A percentile compares a stretch with the other conserved stretches of the same genome.
These are phyloP conservation scores for Cucumis melo DNA, from an alignment of 306 rosid genomes.

Conservation along the genomic window DNA sequence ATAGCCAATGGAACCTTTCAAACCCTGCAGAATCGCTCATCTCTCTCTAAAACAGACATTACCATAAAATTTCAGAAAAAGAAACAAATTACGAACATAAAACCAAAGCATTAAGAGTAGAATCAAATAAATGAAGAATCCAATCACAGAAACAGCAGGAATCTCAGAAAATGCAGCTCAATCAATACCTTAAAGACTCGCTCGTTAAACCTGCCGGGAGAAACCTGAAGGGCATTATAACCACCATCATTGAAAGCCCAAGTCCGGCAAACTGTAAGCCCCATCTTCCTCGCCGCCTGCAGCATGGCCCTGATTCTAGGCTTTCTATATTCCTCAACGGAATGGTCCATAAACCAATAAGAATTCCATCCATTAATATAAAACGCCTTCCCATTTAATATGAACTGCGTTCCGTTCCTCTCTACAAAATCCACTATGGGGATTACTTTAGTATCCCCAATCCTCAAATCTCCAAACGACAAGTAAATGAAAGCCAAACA, in stretches of 20 bases:
- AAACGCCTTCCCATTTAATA: constrained; percentile 54
- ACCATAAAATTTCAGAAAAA: neutral
- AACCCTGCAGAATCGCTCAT: neutral
- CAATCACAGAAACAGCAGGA: neutral
- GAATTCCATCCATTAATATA: constrained; percentile 96
- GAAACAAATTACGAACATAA: neutral
- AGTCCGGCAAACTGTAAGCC: constrained; percentile 90
- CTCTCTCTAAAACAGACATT: neutral
- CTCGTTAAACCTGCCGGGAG: constrained; percentile 80
- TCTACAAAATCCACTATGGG: constrained; percentile 43
- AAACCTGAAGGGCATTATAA: constrained; percentile 81
- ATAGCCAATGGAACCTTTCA: neutral
- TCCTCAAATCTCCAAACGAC: constrained; percentile 55
- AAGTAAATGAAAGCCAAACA: constrained; percentile 54
- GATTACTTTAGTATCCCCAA: constrained; percentile 14
- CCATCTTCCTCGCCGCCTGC: constrained; percentile 69
- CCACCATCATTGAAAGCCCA: constrained; percentile 96
- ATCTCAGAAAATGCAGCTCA: neutral
- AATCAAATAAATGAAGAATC: neutral
- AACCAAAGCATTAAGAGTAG: neutral
- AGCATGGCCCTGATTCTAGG: constrained; percentile 55
- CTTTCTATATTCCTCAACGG: constrained; percentile 44
- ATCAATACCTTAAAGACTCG: constrained; percentile 56
- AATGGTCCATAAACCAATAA: constrained; percentile 84
- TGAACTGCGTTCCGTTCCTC: constrained; percentile 68